Evolutionary conservation across 352 stramenopile species (phyloP), one percentile per base, ranked within the genome.

Genomic region (Halophytophthora polymorphica): DNA sequence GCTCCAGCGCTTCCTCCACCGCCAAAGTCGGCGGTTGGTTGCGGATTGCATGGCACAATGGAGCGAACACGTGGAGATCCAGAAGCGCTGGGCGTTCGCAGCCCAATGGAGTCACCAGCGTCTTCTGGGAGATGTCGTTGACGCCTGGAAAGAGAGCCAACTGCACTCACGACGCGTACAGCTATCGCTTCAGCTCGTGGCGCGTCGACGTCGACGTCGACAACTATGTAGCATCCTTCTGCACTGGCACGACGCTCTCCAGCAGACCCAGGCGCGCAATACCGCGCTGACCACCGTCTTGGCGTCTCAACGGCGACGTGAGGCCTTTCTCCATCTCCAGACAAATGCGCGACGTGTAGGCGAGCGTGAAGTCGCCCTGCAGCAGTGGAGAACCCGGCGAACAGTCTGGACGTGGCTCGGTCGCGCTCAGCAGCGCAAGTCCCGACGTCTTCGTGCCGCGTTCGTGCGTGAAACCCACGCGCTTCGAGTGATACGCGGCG

Each of bases 381-480:
- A 46, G 10, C 3, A n/a, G 11, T 69, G 61, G 61, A 69, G 61
- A 25, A 37, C 35, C 1, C 50, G 45, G 21, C 61, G 50, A 44
- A 12, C 19, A n/a, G 44, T 65, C 11, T 56, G 56, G 61, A 65
- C 18, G n/a, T 69, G 61, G 61, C 37, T 53, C 42, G 25, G 19
- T 48, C 51, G 37, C 13, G 61, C 61, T 12, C 31, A 58, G 36
- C 40, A 35, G 15, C 25, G 51, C 51, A 50, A 56, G 41, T 50
- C 41, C 17, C 18, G 64, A 14, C 61, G 50, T 12, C 42, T 62
- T 2, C 56, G 56, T 8, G 41, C 48, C n/a, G 46, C 37, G 10
- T 58, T 66, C 54, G 21, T 69, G 4, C 56, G 53, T 29, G 56
- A 69, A 34, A 56, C 47, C 17, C 50, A 65, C 17, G 41, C 57